Evolutionary conservation across 2,329 filamentous ascomycete species (phyloP).

Genomic region (Aspergillus sp.): DNA sequence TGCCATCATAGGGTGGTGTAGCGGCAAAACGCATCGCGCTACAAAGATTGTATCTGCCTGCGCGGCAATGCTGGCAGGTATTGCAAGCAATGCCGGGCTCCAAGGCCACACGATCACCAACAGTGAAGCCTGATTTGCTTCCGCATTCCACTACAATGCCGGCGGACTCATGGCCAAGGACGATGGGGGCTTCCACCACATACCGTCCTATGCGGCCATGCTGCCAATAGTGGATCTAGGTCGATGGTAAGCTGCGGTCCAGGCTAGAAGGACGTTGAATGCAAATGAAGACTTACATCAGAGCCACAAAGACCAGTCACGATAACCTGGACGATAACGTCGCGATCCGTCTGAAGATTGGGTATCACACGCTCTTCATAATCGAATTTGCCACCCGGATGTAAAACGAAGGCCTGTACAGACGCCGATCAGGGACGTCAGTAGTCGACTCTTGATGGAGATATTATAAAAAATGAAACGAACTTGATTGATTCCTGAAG

Average conservation of each 20-base stretch:
- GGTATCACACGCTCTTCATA: constrained; percentile 25
- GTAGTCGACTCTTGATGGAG: no score
- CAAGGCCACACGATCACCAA: constrained; percentile 71
- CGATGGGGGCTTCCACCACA: constrained; percentile 38
- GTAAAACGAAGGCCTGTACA: constrained; percentile 20
- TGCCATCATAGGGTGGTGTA: constrained; percentile 84
- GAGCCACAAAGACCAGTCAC: constrained; percentile 85
- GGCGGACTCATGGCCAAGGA: constrained; percentile 67
- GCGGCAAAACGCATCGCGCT: constrained; percentile 82
- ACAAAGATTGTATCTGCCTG: constrained; percentile 85
- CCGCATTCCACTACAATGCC: constrained; percentile 64
- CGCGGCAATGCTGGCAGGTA: constrained; percentile 70
- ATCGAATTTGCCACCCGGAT: constrained; percentile 24
- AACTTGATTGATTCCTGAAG: no score
- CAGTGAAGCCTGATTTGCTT: constrained; percentile 55
- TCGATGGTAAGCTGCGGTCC: background rate
- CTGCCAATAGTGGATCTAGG: constrained; percentile 43
- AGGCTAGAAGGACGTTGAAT: no score
- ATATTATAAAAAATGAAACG: no score
- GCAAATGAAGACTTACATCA: constrained; percentile 56
- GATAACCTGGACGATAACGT: constrained; percentile 74
- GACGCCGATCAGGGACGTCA: no score
- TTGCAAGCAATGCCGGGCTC: constrained; percentile 72
- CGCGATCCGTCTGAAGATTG: constrained; percentile 47
- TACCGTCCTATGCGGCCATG: constrained; percentile 41